Evolutionary conservation across 768 basidiomycete species (phyloP), one percentile per base, ranked within the genome.

Genomic region (Leccinum uliginosum): DNA sequence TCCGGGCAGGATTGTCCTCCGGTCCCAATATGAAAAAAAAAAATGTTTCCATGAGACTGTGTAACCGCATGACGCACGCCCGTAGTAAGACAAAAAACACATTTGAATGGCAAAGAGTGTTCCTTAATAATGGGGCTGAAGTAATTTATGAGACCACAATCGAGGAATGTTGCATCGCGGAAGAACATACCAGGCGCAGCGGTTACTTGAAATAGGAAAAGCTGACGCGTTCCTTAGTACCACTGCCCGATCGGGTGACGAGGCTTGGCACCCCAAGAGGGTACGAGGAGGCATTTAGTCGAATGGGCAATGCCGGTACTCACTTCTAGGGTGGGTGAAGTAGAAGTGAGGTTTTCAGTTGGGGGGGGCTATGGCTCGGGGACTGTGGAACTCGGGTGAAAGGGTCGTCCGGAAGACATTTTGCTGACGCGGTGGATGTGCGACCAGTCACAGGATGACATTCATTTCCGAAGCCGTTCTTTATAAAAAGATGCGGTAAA

Each of bases 381-480:
- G 43, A 58, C 50, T 68, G 57, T 55, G 46, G 53, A 65, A 71
- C 71, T 72, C 71, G 72, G 71, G 62, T 63, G 67, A 63, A 62
- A 49, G 54, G 57, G 66, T 67, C 50, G 56, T 62, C 67, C 71
- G 66, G 62, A 63, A 59, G 53, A 67, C 62, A 63, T 61, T 54
- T 54, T 62, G 54, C 52, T 58, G 59, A 64, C 40, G 40, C 40
- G 11, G 19, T 19, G 40, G 67, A 47, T 58, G 56, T 48, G 38
- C 35, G 56, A 54, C 56, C 19, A 56, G 64, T 65, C 68, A 73
- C 70, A 68, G 68, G 57, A 66, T 69, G 67, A 62, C 50, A 17
- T 72, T 72, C 71, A 72, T 72, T 73, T 72, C 71, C 71, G 71
- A 69, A 56, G 58, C 32, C 10, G 50, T 53, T 55, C 70, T 19